Percentiles rank a stretch among this genome's conserved stretches.
These are phyloP conservation scores for Corymbia citriodora DNA, from an alignment of 441 rosid species.

Conservation along the genomic window DNA sequence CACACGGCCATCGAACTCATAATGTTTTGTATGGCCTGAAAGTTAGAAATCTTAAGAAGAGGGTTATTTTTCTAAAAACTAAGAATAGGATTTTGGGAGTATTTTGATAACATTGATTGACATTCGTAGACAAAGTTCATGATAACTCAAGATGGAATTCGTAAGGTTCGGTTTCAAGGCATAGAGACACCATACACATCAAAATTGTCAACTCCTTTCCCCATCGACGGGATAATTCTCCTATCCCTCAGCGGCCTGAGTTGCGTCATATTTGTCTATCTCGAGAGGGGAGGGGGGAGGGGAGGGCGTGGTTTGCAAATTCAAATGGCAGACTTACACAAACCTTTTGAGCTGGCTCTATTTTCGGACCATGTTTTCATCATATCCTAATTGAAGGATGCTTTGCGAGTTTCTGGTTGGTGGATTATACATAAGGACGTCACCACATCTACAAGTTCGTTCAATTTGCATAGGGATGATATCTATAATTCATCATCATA, in stretches of 20 bases:
- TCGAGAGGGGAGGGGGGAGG: too few species aligned
- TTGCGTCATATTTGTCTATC: too few species aligned
- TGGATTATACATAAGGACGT: neutral
- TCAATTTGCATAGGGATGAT: too few species aligned
- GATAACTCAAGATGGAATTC: neutral
- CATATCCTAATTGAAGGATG: neutral
- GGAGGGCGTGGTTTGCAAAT: too few species aligned
- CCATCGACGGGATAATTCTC: neutral
- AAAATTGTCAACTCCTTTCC: neutral
- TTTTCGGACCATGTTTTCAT: neutral
- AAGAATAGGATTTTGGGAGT: neutral
- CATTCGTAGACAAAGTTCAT: neutral
- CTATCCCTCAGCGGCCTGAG: neutral
- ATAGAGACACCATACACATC: neutral
- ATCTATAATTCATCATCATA: neutral
- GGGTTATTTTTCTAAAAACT: neutral
- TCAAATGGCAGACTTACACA: too few species aligned
- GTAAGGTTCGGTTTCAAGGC: neutral
- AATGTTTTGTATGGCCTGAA: neutral
- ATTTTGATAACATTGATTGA: neutral
- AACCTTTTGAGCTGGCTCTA: neutral
- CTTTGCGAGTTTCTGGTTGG: neutral
- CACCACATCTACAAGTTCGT: neutral
- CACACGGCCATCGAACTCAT: neutral
- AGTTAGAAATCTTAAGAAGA: neutral